phyloP scores from a whole-genome alignment of 306 rosid species.

The Elaeagnus macrophylla region DNA sequence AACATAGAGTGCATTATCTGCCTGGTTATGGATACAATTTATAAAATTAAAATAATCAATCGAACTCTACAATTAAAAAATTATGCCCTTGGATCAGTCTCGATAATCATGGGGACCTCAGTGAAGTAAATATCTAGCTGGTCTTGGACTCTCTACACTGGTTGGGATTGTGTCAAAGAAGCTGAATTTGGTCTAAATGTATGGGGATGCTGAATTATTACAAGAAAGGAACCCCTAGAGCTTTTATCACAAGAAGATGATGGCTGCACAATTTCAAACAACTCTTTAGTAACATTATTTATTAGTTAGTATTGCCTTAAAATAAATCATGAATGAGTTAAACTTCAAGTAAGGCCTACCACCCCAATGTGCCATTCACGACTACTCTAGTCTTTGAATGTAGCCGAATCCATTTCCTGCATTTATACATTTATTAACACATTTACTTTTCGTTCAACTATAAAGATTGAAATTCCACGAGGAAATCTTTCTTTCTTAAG shows the following conservation, averaged over 20 bases:
- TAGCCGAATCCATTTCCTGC: constrained; percentile 89
- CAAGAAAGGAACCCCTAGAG: constrained; percentile 50
- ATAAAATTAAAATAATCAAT: too few relatives aligned
- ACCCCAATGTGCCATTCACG: constrained; percentile 89
- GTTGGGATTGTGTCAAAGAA: too few relatives aligned
- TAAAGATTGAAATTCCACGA: background rate
- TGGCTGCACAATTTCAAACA: constrained; percentile 40
- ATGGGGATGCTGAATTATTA: constrained; percentile 76
- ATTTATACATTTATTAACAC: constrained; percentile 18
- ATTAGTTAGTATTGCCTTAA: too few relatives aligned
- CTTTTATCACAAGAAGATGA: constrained; percentile 12
- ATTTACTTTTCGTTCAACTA: constrained; percentile 13
- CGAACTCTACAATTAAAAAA: too few relatives aligned
- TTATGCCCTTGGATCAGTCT: too few relatives aligned
- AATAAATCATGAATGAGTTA: too few relatives aligned
- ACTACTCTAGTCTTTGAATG: constrained; percentile 61
- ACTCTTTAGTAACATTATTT: background rate
- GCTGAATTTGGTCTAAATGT: constrained; percentile 27
- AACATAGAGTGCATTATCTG: too few relatives aligned
- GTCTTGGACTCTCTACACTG: too few relatives aligned
- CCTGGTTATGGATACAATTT: too few relatives aligned
- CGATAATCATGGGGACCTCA: too few relatives aligned
- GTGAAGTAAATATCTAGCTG: too few relatives aligned
- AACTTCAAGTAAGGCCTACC: constrained; percentile 31
- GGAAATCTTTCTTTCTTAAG: too few relatives aligned